Base-by-base conservation (phyloP, 2,329 filamentous ascomycete species). In the Trichoderma oligosporum region DNA sequence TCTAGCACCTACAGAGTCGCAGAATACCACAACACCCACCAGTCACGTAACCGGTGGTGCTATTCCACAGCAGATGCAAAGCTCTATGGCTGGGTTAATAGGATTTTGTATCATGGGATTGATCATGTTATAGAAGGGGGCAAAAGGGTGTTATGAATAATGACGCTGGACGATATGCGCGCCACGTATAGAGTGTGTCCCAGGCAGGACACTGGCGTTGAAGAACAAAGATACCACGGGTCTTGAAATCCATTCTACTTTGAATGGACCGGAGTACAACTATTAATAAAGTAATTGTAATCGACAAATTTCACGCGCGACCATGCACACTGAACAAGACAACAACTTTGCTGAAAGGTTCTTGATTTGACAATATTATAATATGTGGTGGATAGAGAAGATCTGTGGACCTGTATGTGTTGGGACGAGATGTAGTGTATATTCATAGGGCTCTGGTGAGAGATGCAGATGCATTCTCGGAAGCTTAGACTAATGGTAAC, bases 61-160 rank as follows among this genome's bases (percentile, higher is more conserved):
- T 18, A 64, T 70, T 44, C 64, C 67, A 35, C 65, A 67, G 53
- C 66, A 68, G 48, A 67, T 71, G 68, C 64, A 71, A 60, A 62
- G 63, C 44, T 73, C 71, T 47, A 67, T 70, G 60, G 66, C 61
- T 39, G 71, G 71, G 31, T 63, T 73, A n/a, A 54, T 73, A 56
- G 71, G 68, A 33, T 73, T 73, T 59, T 70, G 69, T 61, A 69
- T 71, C 62, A 67, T 73, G 64, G 67, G 70, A 16, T 61, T 73
- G 47, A 65, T 72, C 61, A 64, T 72, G 63, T 46, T 72, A 56
- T 73, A 65, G 46, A 47, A 18, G 44, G 58, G 33, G 31, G 27
- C 46, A 18, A 44, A 41, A 35, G 24, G 44, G 54, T 54, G 52
- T 46, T 47, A 60, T 55, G 51, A 59, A 45, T 60, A 49, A 58